Conservation (phyloP, 352 stramenopile genomes). For the Phytophthora citrophthora region DNA sequence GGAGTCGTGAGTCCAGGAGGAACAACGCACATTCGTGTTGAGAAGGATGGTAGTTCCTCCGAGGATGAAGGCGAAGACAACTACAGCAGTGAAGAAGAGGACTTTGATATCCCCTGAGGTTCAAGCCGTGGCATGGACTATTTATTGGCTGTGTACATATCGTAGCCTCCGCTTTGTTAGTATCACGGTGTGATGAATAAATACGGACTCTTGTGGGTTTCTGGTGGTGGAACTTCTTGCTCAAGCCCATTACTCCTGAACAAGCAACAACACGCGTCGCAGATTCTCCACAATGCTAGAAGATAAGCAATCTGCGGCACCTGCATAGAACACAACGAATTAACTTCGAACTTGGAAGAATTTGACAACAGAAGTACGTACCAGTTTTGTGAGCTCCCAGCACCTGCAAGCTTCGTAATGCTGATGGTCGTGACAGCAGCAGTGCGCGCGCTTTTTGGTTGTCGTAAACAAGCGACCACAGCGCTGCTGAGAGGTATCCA, state of each 20-base stretch:
- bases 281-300: constrained; percentile 31
- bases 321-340: not conserved
- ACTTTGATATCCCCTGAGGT: constrained; percentile 33
- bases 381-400: constrained; percentile 21
- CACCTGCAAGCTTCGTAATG: constrained; percentile 42
- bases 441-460: constrained; percentile 65
- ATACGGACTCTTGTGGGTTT: constrained; percentile 11
- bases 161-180: constrained; percentile 3
- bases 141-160: constrained; percentile 25
- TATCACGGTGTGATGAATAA: constrained; percentile 30
- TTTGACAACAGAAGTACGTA: constrained; percentile 1
- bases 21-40: constrained; percentile 64
- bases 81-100: constrained; percentile 37
- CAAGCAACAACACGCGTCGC: constrained; percentile 32
- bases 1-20: constrained; percentile 66
- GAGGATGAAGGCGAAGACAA: constrained; percentile 48
- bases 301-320: not conserved
- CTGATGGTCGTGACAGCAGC: constrained; percentile 36
- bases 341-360: not conserved
- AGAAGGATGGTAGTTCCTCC: constrained; percentile 58
- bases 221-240: not conserved
- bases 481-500: constrained; percentile 42
- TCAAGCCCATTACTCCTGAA: constrained; percentile 25
- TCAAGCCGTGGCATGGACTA: constrained; percentile 13
- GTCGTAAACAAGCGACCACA: constrained; percentile 69